Evolutionary conservation across 169 alveolate genomes (phyloP), one percentile per base, ranked within the genome.

Genomic region (Theileria parva): DNA sequence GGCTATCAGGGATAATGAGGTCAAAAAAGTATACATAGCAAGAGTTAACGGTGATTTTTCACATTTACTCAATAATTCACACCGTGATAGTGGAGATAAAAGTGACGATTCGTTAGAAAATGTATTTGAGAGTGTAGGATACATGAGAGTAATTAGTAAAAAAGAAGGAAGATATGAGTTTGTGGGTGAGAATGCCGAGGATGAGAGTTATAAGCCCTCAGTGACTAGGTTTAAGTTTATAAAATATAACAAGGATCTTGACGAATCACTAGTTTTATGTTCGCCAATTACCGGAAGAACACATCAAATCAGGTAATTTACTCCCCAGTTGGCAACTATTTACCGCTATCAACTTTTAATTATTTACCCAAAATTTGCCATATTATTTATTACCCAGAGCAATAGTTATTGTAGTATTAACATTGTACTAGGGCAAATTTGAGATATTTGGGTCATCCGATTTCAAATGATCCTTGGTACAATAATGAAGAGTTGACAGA

Each of bases 241-340:
- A 66, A 89, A 93, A 69, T 95, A 94, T 86, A 97, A 96, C 89
- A 83, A 85, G 63, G 79, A 73, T 6, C 86, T 93, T 55, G 91
- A 95, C 69, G 92, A 95, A 23, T 93, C 98, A 13, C 93, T 96
- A 12, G 81, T 96, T 2, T 88, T 95, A 71, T 95, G 99, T 70
- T 92, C 92, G 44, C 99, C 99, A 5, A 88, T 95, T 69, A 97
- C 99, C 0, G 99, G 99, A 51, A 90, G 99, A 69, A 97, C 99
- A 4, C 99, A 97, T 81, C 97, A 97, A 88, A 97, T 97, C 17
- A 69, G 77, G 77, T 69, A 64, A 55, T 55, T n/a, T 17, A 55
- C 13, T 37, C 4, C 8, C 48, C 48, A 37, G 13, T 8, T 37
- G 8, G 8, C 48, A 37, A 37, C 48, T 37, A 6, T 59, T 27